A percentile compares a stretch with the other conserved stretches of the same genome.
Conservation (phyloP, 1,139 yeast species). For the Kluyveromyces marxianus region DNA sequence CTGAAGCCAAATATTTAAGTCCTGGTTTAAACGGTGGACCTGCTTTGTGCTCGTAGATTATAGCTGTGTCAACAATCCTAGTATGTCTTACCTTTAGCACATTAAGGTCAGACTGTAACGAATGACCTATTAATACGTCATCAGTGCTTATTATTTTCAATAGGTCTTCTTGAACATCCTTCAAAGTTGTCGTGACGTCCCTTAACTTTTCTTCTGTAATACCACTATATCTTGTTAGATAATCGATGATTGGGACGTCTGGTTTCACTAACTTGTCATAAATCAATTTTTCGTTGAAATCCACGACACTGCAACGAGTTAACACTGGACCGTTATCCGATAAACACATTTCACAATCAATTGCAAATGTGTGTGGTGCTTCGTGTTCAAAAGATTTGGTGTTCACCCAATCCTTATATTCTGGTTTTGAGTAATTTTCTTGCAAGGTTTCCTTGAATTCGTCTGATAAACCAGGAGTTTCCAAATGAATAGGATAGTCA, state of each 20-base stretch:
- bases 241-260: slow-evolving; percentile 61
- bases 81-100: slow-evolving; percentile 57
- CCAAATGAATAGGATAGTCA: slow-evolving; percentile 55
- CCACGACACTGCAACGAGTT: slow-evolving; percentile 69
- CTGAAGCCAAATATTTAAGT: slow-evolving; percentile 56
- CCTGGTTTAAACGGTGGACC: slow-evolving; percentile 81
- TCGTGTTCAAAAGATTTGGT: slow-evolving; percentile 46
- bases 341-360: slow-evolving; percentile 92
- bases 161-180: slow-evolving; percentile 59
- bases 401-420: slow-evolving; percentile 44
- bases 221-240: slow-evolving; percentile 78
- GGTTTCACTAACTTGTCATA: slow-evolving; percentile 78
- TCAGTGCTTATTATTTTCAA: slow-evolving; percentile 38
- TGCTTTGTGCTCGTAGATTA: slow-evolving; percentile 61
- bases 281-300: slow-evolving; percentile 51
- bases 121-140: slow-evolving; percentile 66
- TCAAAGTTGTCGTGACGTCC: slow-evolving; percentile 55
- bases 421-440: slow-evolving; percentile 7
- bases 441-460: slow-evolving; percentile 10
- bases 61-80: slow-evolving; percentile 59
- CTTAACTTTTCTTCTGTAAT: slow-evolving; percentile 62
- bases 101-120: slow-evolving; percentile 59
- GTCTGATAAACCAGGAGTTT: slow-evolving; percentile 17
- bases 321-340: slow-evolving; percentile 56
- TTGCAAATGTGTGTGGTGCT: slow-evolving; percentile 60